phyloP scores from a whole-genome alignment of 1,139 yeast genomes.

The Williopsis jadinii region DNA sequence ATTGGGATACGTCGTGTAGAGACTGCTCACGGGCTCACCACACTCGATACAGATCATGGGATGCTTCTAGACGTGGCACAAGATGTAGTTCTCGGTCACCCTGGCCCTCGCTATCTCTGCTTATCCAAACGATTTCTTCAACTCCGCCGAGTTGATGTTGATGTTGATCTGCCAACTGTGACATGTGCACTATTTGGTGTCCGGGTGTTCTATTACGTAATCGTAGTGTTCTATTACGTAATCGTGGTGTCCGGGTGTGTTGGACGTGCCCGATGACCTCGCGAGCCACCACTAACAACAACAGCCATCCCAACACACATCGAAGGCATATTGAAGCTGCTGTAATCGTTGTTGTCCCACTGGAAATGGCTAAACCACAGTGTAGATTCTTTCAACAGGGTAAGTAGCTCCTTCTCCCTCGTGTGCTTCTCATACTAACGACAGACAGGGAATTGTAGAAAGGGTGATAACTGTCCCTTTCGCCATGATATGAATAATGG shows the following conservation, averaged over 20 bases:
- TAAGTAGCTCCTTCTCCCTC: slow-evolving; percentile 5
- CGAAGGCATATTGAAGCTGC: slow-evolving; percentile 10
- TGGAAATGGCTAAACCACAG: slow-evolving; percentile 22
- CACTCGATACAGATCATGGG: slow-evolving; percentile 89
- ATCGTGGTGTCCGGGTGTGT: not conserved
- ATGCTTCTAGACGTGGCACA: too few species aligned
- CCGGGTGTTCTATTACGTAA: not conserved
- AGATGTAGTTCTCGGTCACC: not conserved
- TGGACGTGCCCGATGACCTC: not conserved
- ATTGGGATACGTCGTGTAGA: slow-evolving; percentile 69
- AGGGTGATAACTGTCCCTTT: slow-evolving; percentile 34
- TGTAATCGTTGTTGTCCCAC: too few species aligned
- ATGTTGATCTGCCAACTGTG: too few species aligned
- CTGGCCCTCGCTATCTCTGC: not conserved
- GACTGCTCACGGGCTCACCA: slow-evolving; percentile 51
- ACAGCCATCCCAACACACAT: not conserved
- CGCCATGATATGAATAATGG: slow-evolving; percentile 25
- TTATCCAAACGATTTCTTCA: not conserved
- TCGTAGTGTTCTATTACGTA: not conserved
- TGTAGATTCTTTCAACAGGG: slow-evolving; percentile 37
- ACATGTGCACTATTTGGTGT: not conserved
- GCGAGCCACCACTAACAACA: not conserved
- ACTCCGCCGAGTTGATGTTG: too few species aligned
- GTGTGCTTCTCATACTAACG: not conserved
- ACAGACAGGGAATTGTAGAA: slow-evolving; percentile 25